phyloP scores from a whole-genome alignment of 139 green algal species.

The Pleodorina starrii region DNA sequence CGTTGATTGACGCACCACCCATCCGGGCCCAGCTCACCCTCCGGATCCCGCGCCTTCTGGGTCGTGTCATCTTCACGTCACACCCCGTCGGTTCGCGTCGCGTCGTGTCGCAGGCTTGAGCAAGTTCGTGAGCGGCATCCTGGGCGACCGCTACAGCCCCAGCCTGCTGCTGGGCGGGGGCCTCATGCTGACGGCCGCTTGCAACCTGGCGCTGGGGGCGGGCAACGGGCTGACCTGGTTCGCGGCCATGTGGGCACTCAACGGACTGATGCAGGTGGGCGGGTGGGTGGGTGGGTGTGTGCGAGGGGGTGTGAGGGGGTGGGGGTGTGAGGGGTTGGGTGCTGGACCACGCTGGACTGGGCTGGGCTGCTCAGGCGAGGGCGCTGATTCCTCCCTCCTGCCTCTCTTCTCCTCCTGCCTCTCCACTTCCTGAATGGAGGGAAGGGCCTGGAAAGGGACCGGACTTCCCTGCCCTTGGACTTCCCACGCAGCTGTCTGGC shows the following conservation, averaged over 20 bases:
- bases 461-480: too few relatives aligned
- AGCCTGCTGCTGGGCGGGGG: conserved; percentile 88
- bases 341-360: not conserved
- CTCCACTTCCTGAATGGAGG: too few relatives aligned
- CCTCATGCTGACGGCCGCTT: conserved; percentile 85
- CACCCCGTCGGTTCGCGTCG: too few relatives aligned
- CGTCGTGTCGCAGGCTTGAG: conserved; percentile 50
- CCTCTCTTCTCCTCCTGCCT: too few relatives aligned
- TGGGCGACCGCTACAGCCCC: conserved; percentile 85
- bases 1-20: too few relatives aligned
- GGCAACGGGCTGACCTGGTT: conserved; percentile 59
- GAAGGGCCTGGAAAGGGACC: too few relatives aligned
- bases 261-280: conserved; percentile 83
- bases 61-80: too few relatives aligned
- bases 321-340: not conserved
- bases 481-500: too few relatives aligned
- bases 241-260: conserved; percentile 84
- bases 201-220: conserved; percentile 94
- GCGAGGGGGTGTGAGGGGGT: not conserved
- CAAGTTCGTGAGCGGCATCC: conserved; percentile 77
- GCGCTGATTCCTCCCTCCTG: too few relatives aligned
- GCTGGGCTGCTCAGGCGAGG: too few relatives aligned
- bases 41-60: too few relatives aligned
- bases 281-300: not conserved
- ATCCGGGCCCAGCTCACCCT: too few relatives aligned